These are phyloP conservation scores for Artemisia annua DNA, from an alignment of 129 eudicot genomes.

Conservation along the genomic window DNA sequence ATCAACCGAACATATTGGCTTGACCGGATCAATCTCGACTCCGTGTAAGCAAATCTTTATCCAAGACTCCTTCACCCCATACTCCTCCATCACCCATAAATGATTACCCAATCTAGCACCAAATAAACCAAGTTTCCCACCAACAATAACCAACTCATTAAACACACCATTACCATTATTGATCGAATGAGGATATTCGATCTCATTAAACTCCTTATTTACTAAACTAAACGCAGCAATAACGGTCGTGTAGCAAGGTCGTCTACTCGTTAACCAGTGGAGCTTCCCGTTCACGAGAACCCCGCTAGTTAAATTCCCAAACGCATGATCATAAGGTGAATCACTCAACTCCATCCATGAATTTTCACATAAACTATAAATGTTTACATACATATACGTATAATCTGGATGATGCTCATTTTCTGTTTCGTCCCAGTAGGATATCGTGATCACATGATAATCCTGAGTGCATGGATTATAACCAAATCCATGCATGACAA, in stretches of 20 bases:
- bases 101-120: not conserved
- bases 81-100: conserved; percentile 56
- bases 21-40: not conserved
- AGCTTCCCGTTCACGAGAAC: conserved; percentile 31
- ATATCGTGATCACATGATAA: conserved; percentile 40
- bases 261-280: conserved; percentile 33
- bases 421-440: not conserved
- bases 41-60: conserved; percentile 13
- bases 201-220: conserved; percentile 29
- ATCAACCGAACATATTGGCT: conserved; percentile 7
- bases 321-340: conserved; percentile 39
- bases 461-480: conserved; percentile 36
- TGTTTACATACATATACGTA: conserved; percentile 22
- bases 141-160: conserved; percentile 17
- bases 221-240: conserved; percentile 41
- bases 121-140: conserved; percentile 33
- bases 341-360: conserved; percentile 38
- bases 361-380: conserved; percentile 29
- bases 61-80: conserved; percentile 45
- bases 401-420: too few relatives aligned
- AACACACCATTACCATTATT: conserved; percentile 14
- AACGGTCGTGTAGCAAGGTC: not conserved
- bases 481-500: conserved; percentile 43
- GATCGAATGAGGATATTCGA: conserved; percentile 30
- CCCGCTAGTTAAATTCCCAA: conserved; percentile 16